phyloP scores from a whole-genome alignment of 805 yeast genomes.

The Isabelozyma pseudorhagii region DNA sequence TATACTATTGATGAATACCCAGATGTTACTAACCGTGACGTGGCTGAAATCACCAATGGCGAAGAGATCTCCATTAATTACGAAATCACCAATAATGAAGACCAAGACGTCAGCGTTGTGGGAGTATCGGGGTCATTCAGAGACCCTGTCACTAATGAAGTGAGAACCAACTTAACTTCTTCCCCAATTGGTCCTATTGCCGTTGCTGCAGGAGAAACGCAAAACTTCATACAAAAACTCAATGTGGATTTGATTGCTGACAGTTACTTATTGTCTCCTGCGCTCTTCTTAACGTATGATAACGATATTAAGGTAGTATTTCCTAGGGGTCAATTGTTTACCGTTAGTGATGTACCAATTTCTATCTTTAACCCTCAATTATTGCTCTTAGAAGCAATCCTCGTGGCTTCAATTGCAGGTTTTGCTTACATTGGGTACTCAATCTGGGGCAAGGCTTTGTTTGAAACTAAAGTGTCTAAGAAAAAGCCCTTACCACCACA shows the following conservation, averaged over 20 bases:
- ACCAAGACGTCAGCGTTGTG: constrained; percentile 47
- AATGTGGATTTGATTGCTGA: constrained; percentile 57
- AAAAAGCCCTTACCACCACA: not conserved
- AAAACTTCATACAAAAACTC: constrained; percentile 55
- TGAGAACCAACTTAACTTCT: constrained; percentile 60
- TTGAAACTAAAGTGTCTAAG: not conserved
- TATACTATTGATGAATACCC: constrained; percentile 49
- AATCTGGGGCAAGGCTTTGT: constrained; percentile 36
- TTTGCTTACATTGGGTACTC: constrained; percentile 47
- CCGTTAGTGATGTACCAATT: constrained; percentile 61
- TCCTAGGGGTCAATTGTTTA: constrained; percentile 54
- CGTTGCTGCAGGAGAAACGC: constrained; percentile 48
- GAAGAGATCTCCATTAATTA: constrained; percentile 53
- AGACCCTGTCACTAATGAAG: constrained; percentile 50
- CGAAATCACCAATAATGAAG: constrained; percentile 52
- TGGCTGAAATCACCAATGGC: constrained; percentile 46
- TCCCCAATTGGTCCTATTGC: constrained; percentile 59
- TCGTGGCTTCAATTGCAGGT: constrained; percentile 47
- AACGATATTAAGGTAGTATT: constrained; percentile 53
- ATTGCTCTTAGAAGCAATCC: constrained; percentile 55
- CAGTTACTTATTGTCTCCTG: constrained; percentile 58
- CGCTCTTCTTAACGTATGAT: constrained; percentile 49
- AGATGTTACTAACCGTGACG: constrained; percentile 31
- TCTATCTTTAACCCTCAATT: constrained; percentile 74
- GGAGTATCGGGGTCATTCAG: constrained; percentile 70